Percentiles rank a stretch among this genome's conserved stretches.
These are phyloP conservation scores for Penicillium arizonense DNA, from an alignment of 495 filamentous ascomycete species.

Conservation along the genomic window DNA sequence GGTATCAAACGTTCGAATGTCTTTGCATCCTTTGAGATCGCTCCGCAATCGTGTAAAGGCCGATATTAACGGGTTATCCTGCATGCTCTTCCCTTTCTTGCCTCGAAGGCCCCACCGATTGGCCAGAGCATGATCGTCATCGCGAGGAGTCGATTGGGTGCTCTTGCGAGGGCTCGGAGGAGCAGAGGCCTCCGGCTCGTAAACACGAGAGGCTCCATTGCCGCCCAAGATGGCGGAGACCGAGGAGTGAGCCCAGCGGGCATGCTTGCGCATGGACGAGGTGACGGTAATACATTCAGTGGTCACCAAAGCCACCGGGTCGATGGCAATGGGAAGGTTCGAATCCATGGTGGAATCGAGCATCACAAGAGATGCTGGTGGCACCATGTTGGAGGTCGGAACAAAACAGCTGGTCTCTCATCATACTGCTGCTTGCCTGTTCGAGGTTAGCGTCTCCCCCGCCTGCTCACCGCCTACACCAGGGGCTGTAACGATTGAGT, in stretches of 20 bases:
- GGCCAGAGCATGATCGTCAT: constrained; percentile 54
- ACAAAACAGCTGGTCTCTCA: constrained; percentile 34
- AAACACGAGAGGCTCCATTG: constrained; percentile 53
- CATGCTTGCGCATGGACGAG: constrained; percentile 96
- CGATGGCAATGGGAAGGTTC: constrained; percentile 72
- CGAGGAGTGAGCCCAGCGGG: constrained; percentile 93
- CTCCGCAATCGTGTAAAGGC: constrained; percentile 87
- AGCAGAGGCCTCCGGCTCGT: constrained; percentile 40
- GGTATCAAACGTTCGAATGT: constrained; percentile 87
- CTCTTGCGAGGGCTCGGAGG: constrained; percentile 37
- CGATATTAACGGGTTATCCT: constrained; percentile 96
- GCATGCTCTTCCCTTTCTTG: constrained; percentile 97
- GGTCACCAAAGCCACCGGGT: constrained; percentile 91
- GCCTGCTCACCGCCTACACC: constrained; percentile 28
- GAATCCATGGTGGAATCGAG: constrained; percentile 30
- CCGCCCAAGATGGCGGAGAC: constrained; percentile 94
- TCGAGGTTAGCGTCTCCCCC: constrained; percentile 24
- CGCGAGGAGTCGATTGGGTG: constrained; percentile 22
- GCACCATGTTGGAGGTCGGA: constrained; percentile 15
- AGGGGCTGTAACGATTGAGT: constrained; percentile 14
- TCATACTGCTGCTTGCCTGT: constrained; percentile 24
- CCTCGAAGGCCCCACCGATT: constrained; percentile 87
- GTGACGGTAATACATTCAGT: constrained; percentile 99
- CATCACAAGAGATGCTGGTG: constrained; percentile 28
- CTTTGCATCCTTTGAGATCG: constrained; percentile 90